These are phyloP conservation scores for Paramyrothecium sp. DNA, from an alignment of 2,329 filamentous ascomycete species.

Conservation along the genomic window DNA sequence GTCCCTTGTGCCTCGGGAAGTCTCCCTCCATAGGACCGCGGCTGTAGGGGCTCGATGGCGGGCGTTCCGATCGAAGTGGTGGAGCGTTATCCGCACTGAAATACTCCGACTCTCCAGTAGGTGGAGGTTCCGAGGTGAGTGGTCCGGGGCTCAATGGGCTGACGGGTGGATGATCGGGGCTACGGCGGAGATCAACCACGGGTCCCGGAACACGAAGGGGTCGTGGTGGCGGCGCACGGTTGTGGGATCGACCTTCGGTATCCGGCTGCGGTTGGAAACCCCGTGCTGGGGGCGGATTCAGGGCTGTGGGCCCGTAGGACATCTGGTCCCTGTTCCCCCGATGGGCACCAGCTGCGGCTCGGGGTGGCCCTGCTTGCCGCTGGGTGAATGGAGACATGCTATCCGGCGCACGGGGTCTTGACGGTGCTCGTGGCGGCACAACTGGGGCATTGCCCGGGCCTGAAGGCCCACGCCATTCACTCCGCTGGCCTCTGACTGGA, in stretches of 20 bases:
- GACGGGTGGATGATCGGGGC: neutral
- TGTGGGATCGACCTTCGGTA: constrained; percentile 4
- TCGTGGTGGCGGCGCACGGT: constrained; percentile 13
- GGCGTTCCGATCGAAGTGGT: constrained; percentile 6
- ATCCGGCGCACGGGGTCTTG: constrained; percentile 1
- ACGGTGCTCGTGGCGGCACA: neutral
- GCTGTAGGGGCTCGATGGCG: constrained; percentile 23
- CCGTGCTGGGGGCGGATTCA: constrained; percentile 1
- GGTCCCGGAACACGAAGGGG: constrained; percentile 6
- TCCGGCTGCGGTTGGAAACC: constrained; percentile 17
- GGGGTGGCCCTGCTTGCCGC: constrained; percentile 1
- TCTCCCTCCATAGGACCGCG: constrained; percentile 26
- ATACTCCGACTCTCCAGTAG: neutral
- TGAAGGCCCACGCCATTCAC: neutral
- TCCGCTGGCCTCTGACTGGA: neutral
- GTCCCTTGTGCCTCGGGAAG: constrained; percentile 30
- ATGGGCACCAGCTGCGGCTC: constrained; percentile 4
- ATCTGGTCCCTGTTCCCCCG: neutral
- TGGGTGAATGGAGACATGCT: neutral
- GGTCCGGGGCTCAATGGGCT: constrained; percentile 19
- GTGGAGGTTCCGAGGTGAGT: constrained; percentile 12
- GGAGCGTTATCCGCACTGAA: constrained; percentile 5
- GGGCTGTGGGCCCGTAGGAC: neutral
- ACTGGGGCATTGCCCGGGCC: neutral
- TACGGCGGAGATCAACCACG: constrained; percentile 10